These are phyloP conservation scores for Hsuehochloa calcarea DNA, from an alignment of 176 grass and related monocot species.

Conservation along the genomic window DNA sequence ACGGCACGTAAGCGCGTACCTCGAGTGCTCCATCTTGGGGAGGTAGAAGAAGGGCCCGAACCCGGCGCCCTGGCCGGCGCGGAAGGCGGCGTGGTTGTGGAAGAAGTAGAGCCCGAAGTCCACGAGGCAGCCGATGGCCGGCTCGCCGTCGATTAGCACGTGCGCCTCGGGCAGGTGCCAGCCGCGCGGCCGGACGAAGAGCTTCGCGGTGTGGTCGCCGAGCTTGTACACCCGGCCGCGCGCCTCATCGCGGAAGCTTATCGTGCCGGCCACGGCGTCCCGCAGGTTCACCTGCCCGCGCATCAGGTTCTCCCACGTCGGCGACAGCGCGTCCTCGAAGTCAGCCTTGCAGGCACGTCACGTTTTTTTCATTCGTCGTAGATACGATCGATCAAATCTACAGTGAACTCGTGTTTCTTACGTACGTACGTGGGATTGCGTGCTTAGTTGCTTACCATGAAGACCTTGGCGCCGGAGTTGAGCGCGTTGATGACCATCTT, in stretches of 20 bases:
- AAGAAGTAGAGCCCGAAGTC: conserved; percentile 99
- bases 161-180: conserved; percentile 95
- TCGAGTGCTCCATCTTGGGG: conserved; percentile 96
- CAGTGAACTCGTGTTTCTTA: not conserved
- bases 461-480: conserved; percentile 93
- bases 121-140: conserved; percentile 69
- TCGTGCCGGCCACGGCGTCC: conserved; percentile 71
- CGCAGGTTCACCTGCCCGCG: conserved; percentile 80
- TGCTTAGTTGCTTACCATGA: conserved; percentile 50
- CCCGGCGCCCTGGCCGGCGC: conserved; percentile 58
- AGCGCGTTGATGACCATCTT: conserved; percentile 99
- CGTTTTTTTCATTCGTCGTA: not conserved
- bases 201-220: conserved; percentile 49
- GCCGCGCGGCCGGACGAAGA: conserved; percentile 82
- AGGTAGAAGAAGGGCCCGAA: conserved; percentile 93
- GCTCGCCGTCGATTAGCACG: conserved; percentile 79
- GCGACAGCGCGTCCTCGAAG: conserved; percentile 92
- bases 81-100: conserved; percentile 74
- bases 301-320: conserved; percentile 99
- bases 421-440: too few species aligned
- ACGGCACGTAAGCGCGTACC: conserved; percentile 25
- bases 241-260: conserved; percentile 57
- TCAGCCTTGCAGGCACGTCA: conserved; percentile 54
- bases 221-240: conserved; percentile 63
- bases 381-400: too few species aligned